Conservation (phyloP, 345 rosid genomes). For the Euphorbia peplus region DNA sequence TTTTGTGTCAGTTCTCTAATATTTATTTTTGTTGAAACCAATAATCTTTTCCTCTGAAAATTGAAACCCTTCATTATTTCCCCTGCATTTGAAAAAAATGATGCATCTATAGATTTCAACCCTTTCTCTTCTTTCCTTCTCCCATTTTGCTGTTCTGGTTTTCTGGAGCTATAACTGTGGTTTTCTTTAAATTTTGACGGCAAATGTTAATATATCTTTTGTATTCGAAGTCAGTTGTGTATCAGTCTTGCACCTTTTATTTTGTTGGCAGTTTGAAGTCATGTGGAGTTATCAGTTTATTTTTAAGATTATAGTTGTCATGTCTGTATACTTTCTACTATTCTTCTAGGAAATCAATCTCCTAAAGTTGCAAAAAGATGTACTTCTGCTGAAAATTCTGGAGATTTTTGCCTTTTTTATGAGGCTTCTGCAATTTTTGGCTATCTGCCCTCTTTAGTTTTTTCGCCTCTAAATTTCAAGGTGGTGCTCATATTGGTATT, state of each 20-base stretch:
- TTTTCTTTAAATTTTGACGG: background rate
- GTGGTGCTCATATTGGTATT: conserved; percentile 1
- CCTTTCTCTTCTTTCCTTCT: too few relatives aligned
- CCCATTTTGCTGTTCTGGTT: background rate
- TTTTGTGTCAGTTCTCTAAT: too few relatives aligned
- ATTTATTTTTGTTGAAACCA: background rate
- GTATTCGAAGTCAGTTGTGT: background rate
- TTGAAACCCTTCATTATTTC: background rate
- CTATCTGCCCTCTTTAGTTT: background rate
- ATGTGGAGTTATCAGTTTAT: background rate
- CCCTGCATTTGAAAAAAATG: background rate
- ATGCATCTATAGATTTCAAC: background rate
- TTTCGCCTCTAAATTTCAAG: background rate
- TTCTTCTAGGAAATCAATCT: background rate
- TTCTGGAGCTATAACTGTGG: background rate
- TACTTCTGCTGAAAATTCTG: conserved; percentile 3
- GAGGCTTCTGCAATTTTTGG: background rate
- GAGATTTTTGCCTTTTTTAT: conserved; percentile 1
- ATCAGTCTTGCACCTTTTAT: too few relatives aligned
- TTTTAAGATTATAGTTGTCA: background rate
- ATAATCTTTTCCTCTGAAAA: background rate
- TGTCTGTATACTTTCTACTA: background rate
- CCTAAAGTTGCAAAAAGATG: background rate
- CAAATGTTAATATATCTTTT: background rate
- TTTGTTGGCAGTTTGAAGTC: too few relatives aligned